These are phyloP conservation scores for Plectranthus barbatus DNA, from an alignment of 257 asterid species.

Conservation along the genomic window DNA sequence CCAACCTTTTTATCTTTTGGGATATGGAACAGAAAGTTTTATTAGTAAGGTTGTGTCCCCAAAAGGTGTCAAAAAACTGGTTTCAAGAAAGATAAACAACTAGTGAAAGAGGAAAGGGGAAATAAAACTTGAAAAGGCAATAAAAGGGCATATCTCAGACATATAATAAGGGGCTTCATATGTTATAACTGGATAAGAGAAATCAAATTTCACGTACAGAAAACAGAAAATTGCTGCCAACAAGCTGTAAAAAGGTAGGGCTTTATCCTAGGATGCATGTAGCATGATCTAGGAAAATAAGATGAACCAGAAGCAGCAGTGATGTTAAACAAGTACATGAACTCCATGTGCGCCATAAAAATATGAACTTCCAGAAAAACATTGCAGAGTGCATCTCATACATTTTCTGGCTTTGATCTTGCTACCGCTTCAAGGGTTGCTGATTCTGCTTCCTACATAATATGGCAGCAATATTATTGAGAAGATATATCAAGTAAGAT, in stretches of 20 bases:
- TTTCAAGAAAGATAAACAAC: background rate
- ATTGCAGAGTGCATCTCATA: constrained; percentile 27
- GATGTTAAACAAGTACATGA: constrained; percentile 10
- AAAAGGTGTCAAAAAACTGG: background rate
- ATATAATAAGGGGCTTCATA: background rate
- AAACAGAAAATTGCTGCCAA: constrained; percentile 2
- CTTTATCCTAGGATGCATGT: background rate
- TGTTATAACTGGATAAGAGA: background rate
- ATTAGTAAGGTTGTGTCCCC: background rate
- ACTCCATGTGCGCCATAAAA: background rate
- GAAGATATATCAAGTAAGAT: background rate
- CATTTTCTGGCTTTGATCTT: constrained; percentile 81
- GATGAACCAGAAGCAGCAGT: constrained; percentile 2
- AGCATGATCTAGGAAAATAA: constrained; percentile 3
- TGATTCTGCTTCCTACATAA: constrained; percentile 83
- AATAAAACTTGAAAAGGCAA: background rate
- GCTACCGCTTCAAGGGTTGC: constrained; percentile 96
- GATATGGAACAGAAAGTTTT: background rate
- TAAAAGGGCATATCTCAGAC: constrained; percentile 6
- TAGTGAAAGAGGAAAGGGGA: background rate
- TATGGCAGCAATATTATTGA: background rate
- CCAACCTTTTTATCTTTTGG: background rate
- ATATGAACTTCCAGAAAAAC: background rate
- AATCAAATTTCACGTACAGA: background rate
- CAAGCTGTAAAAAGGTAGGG: background rate